phyloP scores from a whole-genome alignment of 1,139 yeast genomes.

The Nakaseomyces kungkrabaensis region DNA sequence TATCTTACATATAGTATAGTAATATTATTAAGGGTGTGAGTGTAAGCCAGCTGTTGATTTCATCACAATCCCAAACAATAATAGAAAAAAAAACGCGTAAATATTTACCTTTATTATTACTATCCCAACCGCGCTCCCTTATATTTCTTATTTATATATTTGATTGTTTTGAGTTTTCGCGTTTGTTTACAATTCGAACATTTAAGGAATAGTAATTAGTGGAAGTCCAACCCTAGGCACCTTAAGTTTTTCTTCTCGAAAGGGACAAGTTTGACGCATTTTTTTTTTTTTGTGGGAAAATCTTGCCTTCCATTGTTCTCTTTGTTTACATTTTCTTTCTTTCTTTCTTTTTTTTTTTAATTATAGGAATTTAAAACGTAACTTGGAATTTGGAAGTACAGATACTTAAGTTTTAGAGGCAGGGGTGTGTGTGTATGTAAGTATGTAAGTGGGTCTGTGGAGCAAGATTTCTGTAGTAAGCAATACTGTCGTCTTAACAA shows the following conservation, averaged over 20 bases:
- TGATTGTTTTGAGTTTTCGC: neutral
- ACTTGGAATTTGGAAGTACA: no score
- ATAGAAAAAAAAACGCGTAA: neutral
- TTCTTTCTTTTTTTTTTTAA: neutral
- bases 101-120: neutral
- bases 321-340: neutral
- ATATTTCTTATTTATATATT: neutral
- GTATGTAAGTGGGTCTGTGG: no score
- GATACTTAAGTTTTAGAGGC: no score
- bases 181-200: constrained; percentile 1
- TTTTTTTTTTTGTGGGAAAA: neutral
- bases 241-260: neutral
- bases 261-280: neutral
- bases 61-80: no score
- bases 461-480: no score
- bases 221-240: neutral
- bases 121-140: no score
- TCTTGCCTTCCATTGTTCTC: neutral
- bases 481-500: no score
- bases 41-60: neutral
- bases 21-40: neutral
- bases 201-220: constrained; percentile 1
- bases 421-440: no score
- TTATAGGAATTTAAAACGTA: no score
- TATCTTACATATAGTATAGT: no score